These are phyloP conservation scores for Chaetomiaceae sp. DNA, from an alignment of 2,329 filamentous ascomycete genomes.

Conservation along the genomic window DNA sequence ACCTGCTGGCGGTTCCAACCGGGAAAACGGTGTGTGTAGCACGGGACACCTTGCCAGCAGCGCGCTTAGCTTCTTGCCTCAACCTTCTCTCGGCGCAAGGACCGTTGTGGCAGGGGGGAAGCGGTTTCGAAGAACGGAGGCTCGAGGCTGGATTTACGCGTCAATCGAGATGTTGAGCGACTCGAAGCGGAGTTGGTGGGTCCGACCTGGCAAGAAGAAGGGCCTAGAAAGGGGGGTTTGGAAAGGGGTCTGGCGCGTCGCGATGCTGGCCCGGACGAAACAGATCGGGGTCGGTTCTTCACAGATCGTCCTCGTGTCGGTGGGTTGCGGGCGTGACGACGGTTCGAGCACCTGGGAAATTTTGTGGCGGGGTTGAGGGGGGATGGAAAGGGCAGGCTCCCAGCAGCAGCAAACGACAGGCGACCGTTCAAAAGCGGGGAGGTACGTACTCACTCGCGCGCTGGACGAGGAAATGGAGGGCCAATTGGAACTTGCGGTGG, in stretches of 20 bases:
- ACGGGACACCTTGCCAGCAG: constrained; percentile 1
- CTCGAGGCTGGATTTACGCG: constrained; percentile 13
- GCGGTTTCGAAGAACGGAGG: constrained; percentile 1
- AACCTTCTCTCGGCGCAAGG: not conserved
- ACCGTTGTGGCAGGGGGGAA: constrained; percentile 1
- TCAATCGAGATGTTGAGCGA: constrained; percentile 2
- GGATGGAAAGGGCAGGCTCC: not conserved
- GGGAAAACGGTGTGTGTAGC: constrained; percentile 5
- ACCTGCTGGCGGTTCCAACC: not conserved
- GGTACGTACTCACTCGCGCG: not conserved
- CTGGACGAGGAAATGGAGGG: not conserved
- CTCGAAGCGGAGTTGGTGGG: constrained; percentile 11
- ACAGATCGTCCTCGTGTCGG: not conserved
- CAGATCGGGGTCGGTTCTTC: not conserved
- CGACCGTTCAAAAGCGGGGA: not conserved
- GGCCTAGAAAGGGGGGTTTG: not conserved
- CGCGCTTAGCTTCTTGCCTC: not conserved
- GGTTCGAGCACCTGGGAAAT: constrained; percentile 12
- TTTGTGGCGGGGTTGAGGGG: constrained; percentile 14
- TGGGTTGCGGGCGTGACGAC: not conserved
- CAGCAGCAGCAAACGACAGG: not conserved
- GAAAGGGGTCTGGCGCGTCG: not conserved
- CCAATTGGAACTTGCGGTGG: not conserved
- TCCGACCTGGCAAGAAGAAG: constrained; percentile 9
- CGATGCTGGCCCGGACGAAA: not conserved